A percentile compares a stretch with the other conserved stretches of the same genome.
Evolutionary conservation across 1,139 yeast genomes (phyloP).

Genomic region (Lodderomyces elongisporus): DNA sequence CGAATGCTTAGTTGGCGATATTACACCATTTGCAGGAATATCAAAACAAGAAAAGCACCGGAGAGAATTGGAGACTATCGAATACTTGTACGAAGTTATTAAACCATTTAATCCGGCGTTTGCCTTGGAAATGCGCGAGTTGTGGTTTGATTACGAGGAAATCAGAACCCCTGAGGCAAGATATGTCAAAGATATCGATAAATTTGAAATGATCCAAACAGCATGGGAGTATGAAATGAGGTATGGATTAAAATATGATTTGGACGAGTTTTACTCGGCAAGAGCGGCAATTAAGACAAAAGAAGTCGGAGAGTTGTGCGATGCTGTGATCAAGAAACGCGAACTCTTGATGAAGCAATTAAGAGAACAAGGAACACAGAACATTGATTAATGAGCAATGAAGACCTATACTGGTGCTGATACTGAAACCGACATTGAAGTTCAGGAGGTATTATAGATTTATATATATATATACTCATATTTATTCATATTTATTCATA

Average conservation of each 20-base stretch:
- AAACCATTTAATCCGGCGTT: slow-evolving; percentile 59
- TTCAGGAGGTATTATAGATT: no score
- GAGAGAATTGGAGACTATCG: slow-evolving; percentile 72
- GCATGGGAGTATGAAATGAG: slow-evolving; percentile 84
- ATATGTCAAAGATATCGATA: slow-evolving; percentile 90
- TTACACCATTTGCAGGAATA: slow-evolving; percentile 80
- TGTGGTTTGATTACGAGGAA: slow-evolving; percentile 91
- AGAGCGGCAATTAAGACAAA: slow-evolving; percentile 61
- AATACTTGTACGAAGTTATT: slow-evolving; percentile 58
- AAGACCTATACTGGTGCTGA: no score
- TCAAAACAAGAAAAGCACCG: slow-evolving; percentile 67
- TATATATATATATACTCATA: no score
- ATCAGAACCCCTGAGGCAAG: slow-evolving; percentile 77
- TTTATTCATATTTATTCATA: no score
- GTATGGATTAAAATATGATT: slow-evolving; percentile 49
- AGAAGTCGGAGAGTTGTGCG: slow-evolving; percentile 69
- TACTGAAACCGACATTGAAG: no score
- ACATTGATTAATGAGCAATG: no score
- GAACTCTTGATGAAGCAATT: slow-evolving; percentile 16
- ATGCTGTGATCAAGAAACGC: slow-evolving; percentile 60
- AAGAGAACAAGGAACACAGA: slow-evolving; percentile 4
- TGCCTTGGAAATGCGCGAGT: slow-evolving; percentile 60
- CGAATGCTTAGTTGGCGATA: slow-evolving; percentile 89
- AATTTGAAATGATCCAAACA: slow-evolving; percentile 86
- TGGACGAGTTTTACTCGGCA: slow-evolving; percentile 68